Evolutionary conservation across 331 rosid genomes (phyloP), one percentile per base, ranked within the genome.

Genomic region (Quercus tomentella): DNA sequence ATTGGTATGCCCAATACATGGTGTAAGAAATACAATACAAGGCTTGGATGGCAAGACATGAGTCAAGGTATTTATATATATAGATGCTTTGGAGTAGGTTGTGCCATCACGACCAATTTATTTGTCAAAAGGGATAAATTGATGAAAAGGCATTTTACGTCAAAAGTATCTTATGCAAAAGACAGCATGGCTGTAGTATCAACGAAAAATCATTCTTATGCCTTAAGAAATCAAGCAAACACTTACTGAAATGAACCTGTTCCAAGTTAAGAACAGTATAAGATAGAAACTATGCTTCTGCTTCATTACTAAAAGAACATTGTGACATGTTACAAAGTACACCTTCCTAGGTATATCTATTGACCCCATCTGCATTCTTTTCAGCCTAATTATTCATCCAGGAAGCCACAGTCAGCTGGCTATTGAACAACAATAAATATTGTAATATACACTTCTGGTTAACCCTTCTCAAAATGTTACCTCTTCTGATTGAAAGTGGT

Each of bases 391-490:
- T 7, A 66, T 68, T 58, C 57, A 51, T 76, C 55, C 76, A 54
- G 70, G 79, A 74, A 66, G 76, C 80, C 68, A 71, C 56, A 67
- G 66, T 41, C 52, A 9, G 37, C 21, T 45, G 73, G 73, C 73
- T 79, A 20, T 63, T 16, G 6, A 58, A 58, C 76, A 79, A 63
- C 51, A 20, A 76, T 35, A 56, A 49, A 61, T n/a, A 58, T 80
- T 37, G 72, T 60, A 60, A 73, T 37, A 71, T 23, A 37, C 77
- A 76, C 41, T 75, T 22, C 31, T 49, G 62, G 75, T 68, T 74
- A 16, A 30, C 70, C 72, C 75, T 66, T 56, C 60, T 68, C 56
- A 60, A 57, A 31, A 65, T 21, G 5, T 20, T 35, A 15, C 12
- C 5, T 56, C 67, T 58, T 61, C 58, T 0, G 45, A 79, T 56